Evolutionary conservation across 192 early-diverging fungal species (phyloP).

Genomic region (Diversispora epigaea): DNA sequence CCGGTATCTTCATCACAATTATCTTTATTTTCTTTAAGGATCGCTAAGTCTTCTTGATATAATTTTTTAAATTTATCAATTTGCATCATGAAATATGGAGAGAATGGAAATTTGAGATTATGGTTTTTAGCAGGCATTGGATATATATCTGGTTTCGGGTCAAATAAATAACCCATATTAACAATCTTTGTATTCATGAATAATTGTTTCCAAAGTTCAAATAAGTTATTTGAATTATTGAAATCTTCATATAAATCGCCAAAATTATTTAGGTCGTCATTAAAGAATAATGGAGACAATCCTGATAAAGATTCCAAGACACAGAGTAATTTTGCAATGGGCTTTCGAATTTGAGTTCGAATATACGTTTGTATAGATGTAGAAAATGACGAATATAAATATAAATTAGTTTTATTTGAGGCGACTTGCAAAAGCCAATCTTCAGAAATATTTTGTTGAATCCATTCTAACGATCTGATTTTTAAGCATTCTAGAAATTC

Average conservation of each 20-base stretch:
- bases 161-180: not conserved
- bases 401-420: conserved; percentile 2
- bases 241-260: not conserved
- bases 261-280: not conserved
- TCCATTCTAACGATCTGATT: conserved; percentile 1
- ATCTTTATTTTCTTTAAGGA: not conserved
- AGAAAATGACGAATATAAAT: conserved; percentile 26
- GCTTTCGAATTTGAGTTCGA: conserved; percentile 10
- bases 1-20: not conserved
- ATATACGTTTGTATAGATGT: conserved; percentile 13
- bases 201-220: conserved; percentile 29
- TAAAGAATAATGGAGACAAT: not conserved
- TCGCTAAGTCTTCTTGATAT: not conserved
- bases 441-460: not conserved
- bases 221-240: not conserved
- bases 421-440: conserved; percentile 28
- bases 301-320: conserved; percentile 15
- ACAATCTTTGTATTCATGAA: conserved; percentile 24
- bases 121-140: not conserved
- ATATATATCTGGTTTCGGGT: conserved; percentile 28
- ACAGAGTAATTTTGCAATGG: conserved; percentile 19
- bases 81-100: conserved; percentile 5
- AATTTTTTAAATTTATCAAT: conserved; percentile 20
- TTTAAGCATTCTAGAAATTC: conserved; percentile 12
- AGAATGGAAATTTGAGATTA: conserved; percentile 15